phyloP scores from a whole-genome alignment of 2,329 filamentous ascomycete genomes.

The Cryphonectria japonica region DNA sequence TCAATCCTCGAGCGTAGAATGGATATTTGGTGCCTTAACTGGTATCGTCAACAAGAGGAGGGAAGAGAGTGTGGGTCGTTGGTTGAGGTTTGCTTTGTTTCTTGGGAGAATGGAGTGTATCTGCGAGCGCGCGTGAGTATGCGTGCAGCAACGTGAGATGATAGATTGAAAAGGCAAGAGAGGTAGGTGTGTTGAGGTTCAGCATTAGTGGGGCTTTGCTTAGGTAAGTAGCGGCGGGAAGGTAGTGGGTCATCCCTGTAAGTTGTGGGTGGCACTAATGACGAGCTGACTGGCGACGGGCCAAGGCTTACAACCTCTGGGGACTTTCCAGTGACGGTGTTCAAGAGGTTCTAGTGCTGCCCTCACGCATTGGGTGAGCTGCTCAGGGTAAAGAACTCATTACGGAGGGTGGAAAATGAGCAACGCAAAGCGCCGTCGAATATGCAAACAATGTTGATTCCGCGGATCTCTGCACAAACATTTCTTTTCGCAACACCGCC shows the following conservation, averaged over 20 bases:
- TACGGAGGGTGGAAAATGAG: no score
- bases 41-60: not conserved
- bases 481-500: no score
- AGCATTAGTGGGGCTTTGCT: constrained; percentile 3
- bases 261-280: not conserved
- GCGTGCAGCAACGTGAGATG: not conserved
- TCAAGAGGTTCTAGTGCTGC: no score
- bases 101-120: not conserved
- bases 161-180: not conserved
- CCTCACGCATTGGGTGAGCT: no score
- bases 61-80: not conserved
- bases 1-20: not conserved
- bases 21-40: not conserved
- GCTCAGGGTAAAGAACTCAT: no score
- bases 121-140: no score
- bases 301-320: not conserved
- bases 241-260: not conserved
- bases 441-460: no score
- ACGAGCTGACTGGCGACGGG: not conserved
- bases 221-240: constrained; percentile 6
- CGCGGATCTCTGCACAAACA: no score
- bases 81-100: not conserved
- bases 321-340: no score
- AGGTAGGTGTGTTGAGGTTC: constrained; percentile 5
- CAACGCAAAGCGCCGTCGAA: no score